Conservation (phyloP, 2,329 filamentous ascomycete genomes). For the Hypomyces rosellus region DNA sequence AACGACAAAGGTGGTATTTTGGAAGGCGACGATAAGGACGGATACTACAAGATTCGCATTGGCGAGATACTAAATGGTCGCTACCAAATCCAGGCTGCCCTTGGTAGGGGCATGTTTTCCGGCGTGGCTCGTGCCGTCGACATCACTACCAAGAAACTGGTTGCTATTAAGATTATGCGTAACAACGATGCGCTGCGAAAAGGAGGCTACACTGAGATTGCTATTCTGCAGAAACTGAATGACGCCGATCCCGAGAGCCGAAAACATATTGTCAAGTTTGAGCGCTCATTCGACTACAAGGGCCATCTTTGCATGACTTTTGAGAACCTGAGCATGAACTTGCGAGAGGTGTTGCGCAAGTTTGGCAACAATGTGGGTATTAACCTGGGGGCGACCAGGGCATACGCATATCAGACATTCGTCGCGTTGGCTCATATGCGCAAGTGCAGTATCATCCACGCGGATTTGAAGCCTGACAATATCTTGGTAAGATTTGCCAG, state of each 20-base stretch:
- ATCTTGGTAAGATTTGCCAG: constrained; percentile 57
- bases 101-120: constrained; percentile 95
- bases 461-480: constrained; percentile 96
- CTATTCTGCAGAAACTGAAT: constrained; percentile 82
- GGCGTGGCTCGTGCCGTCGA: constrained; percentile 88
- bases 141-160: constrained; percentile 64
- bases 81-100: constrained; percentile 79
- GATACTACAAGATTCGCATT: constrained; percentile 91
- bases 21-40: constrained; percentile 89
- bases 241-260: constrained; percentile 80
- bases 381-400: constrained; percentile 77
- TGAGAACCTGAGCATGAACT: constrained; percentile 87
- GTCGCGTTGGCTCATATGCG: constrained; percentile 80
- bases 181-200: constrained; percentile 92
- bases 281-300: constrained; percentile 87
- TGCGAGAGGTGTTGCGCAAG: constrained; percentile 91
- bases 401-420: constrained; percentile 93
- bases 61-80: constrained; percentile 85
- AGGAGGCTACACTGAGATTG: constrained; percentile 89
- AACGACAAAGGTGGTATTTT: constrained; percentile 70
- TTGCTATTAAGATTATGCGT: constrained; percentile 96
- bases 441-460: constrained; percentile 89
- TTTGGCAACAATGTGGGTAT: constrained; percentile 93
- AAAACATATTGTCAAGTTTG: constrained; percentile 84
- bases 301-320: constrained; percentile 95